These are phyloP conservation scores for Sporopachydermia cereana DNA, from an alignment of 1,139 yeast species.

Conservation along the genomic window DNA sequence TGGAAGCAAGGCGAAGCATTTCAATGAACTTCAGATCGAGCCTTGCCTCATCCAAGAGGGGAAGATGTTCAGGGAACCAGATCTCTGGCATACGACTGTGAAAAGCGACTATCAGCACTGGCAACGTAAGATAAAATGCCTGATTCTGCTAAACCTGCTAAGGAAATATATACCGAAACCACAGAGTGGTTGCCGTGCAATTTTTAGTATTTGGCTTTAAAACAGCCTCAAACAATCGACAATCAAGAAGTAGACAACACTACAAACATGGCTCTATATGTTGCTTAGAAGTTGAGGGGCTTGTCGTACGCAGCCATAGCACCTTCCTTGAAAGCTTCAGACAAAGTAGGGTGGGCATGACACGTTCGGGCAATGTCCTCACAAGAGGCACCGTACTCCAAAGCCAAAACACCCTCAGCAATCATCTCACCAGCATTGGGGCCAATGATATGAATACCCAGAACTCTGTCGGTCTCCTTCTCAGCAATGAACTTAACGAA, in stretches of 20 bases:
- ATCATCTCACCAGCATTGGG: constrained; percentile 99
- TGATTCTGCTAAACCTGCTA: too few species aligned
- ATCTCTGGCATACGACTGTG: too few species aligned
- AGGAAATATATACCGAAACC: too few species aligned
- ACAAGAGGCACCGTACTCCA: constrained; percentile 97
- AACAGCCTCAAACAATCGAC: not conserved
- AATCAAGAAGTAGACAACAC: constrained; percentile 8
- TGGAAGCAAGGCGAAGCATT: too few species aligned
- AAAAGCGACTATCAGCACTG: too few species aligned
- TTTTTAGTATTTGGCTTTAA: too few species aligned
- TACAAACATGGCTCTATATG: constrained; percentile 6
- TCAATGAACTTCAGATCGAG: too few species aligned
- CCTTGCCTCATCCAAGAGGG: too few species aligned
- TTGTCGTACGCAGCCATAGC: constrained; percentile 87
- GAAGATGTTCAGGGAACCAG: too few species aligned
- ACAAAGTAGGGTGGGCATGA: constrained; percentile 97
- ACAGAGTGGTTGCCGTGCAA: too few species aligned
- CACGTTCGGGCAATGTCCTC: constrained; percentile 97
- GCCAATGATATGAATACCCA: constrained; percentile 96
- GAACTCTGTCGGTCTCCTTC: constrained; percentile 91
- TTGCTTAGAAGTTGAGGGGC: constrained; percentile 63
- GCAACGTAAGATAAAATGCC: too few species aligned
- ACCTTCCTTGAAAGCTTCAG: constrained; percentile 98
- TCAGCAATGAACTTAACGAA: constrained; percentile 93
- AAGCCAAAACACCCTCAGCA: constrained; percentile 94